These are phyloP conservation scores for Pseudocercospora cruenta DNA, from an alignment of 2,329 filamentous ascomycete genomes.

Conservation along the genomic window DNA sequence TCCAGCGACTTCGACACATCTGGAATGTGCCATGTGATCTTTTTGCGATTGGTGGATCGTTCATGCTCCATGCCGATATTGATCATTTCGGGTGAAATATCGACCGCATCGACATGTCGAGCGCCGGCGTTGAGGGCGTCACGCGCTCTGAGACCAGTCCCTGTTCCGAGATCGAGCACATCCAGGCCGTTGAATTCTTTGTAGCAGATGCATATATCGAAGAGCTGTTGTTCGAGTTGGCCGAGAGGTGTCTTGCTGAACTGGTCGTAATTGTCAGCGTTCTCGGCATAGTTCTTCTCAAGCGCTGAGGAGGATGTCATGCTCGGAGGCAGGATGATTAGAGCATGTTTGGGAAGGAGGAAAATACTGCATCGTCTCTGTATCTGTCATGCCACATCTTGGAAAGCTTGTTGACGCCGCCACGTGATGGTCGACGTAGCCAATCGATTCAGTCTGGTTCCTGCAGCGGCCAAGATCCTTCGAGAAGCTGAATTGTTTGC, in stretches of 20 bases:
- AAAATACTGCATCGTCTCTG: background rate
- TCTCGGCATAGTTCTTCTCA: background rate
- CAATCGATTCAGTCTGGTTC: background rate
- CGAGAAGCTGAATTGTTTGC: no score
- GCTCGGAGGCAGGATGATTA: background rate
- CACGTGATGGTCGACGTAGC: no score
- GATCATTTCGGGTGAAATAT: conserved; percentile 14
- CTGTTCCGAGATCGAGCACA: conserved; percentile 16
- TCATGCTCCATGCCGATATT: background rate
- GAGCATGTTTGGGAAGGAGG: background rate
- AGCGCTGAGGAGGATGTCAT: background rate
- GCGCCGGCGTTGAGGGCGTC: conserved; percentile 11
- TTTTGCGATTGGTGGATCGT: background rate
- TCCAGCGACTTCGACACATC: background rate
- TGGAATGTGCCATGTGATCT: background rate
- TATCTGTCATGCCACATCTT: background rate
- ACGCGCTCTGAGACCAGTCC: conserved; percentile 9
- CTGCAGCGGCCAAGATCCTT: background rate
- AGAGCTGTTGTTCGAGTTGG: background rate
- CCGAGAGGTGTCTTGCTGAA: conserved; percentile 5
- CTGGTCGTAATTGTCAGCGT: conserved; percentile 6
- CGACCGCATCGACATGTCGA: conserved; percentile 9
- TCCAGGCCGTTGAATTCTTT: conserved; percentile 5
- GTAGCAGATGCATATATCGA: background rate
- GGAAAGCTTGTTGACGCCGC: background rate